These are phyloP conservation scores for Pecoramyces ruminantium DNA, from an alignment of 192 early-diverging fungal species.

Conservation along the genomic window DNA sequence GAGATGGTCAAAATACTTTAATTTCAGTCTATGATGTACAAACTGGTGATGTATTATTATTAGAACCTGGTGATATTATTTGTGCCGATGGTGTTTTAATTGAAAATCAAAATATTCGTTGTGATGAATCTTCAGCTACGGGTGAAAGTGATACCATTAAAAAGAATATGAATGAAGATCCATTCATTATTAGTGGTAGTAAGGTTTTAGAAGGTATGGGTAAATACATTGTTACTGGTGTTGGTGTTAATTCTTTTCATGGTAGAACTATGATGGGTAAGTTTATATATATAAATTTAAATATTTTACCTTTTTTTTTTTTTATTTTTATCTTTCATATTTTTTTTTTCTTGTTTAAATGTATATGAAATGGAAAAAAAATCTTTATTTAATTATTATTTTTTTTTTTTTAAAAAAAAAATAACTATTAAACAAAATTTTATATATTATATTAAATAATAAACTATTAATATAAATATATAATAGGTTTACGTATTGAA, in stretches of 20 bases:
- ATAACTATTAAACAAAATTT: too few relatives aligned
- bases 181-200: constrained; percentile 85
- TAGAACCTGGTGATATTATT: constrained; percentile 86
- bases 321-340: too few relatives aligned
- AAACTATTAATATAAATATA: too few relatives aligned
- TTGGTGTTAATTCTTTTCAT: constrained; percentile 77
- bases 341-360: too few relatives aligned
- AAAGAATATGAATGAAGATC: constrained; percentile 32
- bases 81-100: constrained; percentile 83
- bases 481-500: constrained; percentile 44
- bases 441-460: too few relatives aligned
- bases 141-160: constrained; percentile 77
- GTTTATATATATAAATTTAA: too few relatives aligned
- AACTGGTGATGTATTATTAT: constrained; percentile 74
- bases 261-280: constrained; percentile 62
- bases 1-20: constrained; percentile 54
- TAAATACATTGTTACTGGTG: constrained; percentile 61
- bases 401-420: too few relatives aligned
- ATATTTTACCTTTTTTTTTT: too few relatives aligned
- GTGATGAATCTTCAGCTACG: constrained; percentile 81
- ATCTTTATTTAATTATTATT: too few relatives aligned
- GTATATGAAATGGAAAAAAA: too few relatives aligned
- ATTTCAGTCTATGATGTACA: constrained; percentile 64
- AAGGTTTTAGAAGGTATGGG: constrained; percentile 82
- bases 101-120: constrained; percentile 56